Evolutionary conservation across 2,329 filamentous ascomycete species (phyloP), one percentile per base, ranked within the genome.

Genomic region (Elsinoe fawcettii): DNA sequence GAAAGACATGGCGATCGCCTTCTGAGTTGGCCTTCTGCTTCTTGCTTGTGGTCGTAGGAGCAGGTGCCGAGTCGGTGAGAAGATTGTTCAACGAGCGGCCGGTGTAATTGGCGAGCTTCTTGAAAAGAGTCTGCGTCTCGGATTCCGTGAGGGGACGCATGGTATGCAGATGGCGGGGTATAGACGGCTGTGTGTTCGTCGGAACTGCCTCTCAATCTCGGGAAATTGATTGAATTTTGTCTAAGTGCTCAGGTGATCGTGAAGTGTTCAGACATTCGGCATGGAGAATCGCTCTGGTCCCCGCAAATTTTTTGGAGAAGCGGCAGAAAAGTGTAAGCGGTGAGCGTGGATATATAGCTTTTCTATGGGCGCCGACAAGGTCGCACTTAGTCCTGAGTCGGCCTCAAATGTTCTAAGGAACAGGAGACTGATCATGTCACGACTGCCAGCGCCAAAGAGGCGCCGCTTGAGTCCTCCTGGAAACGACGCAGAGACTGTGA

Each of bases 41-140:
- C 66, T 80, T 78, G 46, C 44, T 58, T 41, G 80, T 82, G 11
- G 54, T 32, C 7, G 23, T 47, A 9, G 54, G 54, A 73, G 65
- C 71, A 66, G 66, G 69, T 61, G 67, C 70, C 62, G 67, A 74
- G 62, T 69, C 65, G 59, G 69, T 71, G 63, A 78, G 74, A 64
- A 96, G 82, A 72, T 90, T 85, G 73, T 90, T 92, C 64, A 96
- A 81, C 16, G 88, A 91, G 66, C 82, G 83, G 64, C 91, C 90
- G 22, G 88, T 93, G 77, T 97, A 99, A 72, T 90, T 88, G 59
- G 93, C 93, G 39, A 99, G 83, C 77, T 97, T 96, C 65, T 86
- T 82, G 73, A 96, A 95, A 66, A 96, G 83, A 1, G 87, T 88
- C 71, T 85, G 83, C 59, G 85, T 88, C 74, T 90, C 87, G 68